Evolutionary conservation across 2,329 filamentous ascomycete genomes (phyloP), one percentile per base, ranked within the genome.

Genomic region (Fusarium multiceps): DNA sequence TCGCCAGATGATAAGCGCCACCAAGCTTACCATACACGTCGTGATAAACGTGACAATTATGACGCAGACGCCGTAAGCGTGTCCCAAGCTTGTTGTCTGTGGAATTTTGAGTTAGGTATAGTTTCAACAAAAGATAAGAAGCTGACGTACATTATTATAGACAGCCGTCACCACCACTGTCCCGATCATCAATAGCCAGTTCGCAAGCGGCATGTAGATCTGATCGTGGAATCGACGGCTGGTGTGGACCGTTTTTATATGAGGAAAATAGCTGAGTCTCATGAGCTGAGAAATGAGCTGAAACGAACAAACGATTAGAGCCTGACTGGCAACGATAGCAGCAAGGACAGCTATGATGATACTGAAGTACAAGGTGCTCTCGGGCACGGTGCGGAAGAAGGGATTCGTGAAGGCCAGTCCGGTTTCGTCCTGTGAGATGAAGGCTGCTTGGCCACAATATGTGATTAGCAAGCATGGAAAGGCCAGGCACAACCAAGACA

Each of bases 11-110:
- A 94, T 83, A 4, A 94, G 83, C 0, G 92, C 89, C 3, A 91
- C 90, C 2, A 94, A 81, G 0, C 90, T 86, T 3, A 93, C 89
- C 85, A 95, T 89, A 77, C 87, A 90, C 0, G 92, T 94, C 57
- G 90, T 91, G 74, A 94, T 89, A 76, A 94, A 93, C 0, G 92
- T 93, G 45, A 94, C 92, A 50, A 92, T 87, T 72, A 94, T 93
- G 75, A 94, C 92, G 70, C 92, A 94, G 10, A 93, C 89, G 41
- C 92, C 91, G 72, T 94, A 94, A 0, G 92, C 92, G 72, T 93
- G 89, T 25, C 92, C 92, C 0, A 93, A 84, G 58, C 84, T 84
- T 1, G 89, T 91, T 1, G 90, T 92, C 84, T 77, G 46, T 25
- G 23, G 25, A 14, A 16, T 42, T 25, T 14, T 13, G 21, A 11